Evolutionary conservation across 176 grass and related monocot genomes (phyloP), one percentile per base, ranked within the genome.

Genomic region (Cocos nucifera): DNA sequence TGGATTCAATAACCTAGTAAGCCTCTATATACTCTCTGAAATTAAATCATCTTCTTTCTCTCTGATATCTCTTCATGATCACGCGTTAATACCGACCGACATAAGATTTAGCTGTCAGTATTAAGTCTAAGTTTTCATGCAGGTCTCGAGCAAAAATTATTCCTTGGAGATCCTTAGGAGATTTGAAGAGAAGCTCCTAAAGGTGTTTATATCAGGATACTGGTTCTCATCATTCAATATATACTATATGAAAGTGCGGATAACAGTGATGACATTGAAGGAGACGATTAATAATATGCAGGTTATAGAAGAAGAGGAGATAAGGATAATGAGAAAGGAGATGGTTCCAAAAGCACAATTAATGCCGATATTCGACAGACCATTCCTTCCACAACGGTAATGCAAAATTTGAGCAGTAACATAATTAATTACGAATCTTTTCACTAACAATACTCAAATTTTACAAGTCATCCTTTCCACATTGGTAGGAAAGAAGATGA

Each of bases 271-370:
- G 35, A 44, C 35, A 44, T 44, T 3, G 10, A 44, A 3, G 35
- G 35, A 44, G 35, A 44, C 35, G 14, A 44, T 44, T 44, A 14
- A 44, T 0, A 44, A 44, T 12, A 44, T 44, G 16, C 53, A 95
- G 91, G 73, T 87, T 21, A 90, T 90, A 72, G 86, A 96, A 75
- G 82, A 96, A 62, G 86, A 83, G 18, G 91, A 96, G 51, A 87
- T 96, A 75, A 96, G 87, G 71, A 61, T 82, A 64, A 90, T 87
- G 91, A 82, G 91, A 76, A 96, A 90, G 61, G 91, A 96, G 65
- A 96, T 96, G 91, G 83, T 90, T 63, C 91, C 83, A 6, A 96
- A 96, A 73, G 91, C 86, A 5, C 91, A 96, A 75, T 75, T 96
- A 57, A 96, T 96, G 91, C 86, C 91, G 74, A 76, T 75, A 27